phyloP scores from a whole-genome alignment of 768 basidiomycete genomes.

The Boletus rex-veris region DNA sequence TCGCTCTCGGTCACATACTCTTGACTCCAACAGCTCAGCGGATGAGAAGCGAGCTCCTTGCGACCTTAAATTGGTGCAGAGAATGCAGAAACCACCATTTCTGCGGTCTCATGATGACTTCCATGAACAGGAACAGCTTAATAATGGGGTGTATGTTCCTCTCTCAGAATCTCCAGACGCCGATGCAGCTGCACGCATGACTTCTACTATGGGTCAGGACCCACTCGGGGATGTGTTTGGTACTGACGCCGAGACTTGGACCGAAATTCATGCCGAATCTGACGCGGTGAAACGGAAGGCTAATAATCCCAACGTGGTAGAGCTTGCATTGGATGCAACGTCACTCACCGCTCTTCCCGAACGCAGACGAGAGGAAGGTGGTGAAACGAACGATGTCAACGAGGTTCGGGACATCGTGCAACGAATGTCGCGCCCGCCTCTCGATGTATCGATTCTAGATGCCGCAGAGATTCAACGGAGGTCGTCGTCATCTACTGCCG shows the following conservation, averaged over 20 bases:
- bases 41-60: conserved; percentile 40
- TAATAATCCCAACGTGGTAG: conserved; percentile 43
- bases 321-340: conserved; percentile 49
- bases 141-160: conserved; percentile 24
- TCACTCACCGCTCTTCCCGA: conserved; percentile 31
- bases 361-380: conserved; percentile 24
- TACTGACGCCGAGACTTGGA: conserved; percentile 62
- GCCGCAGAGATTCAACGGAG: conserved; percentile 34
- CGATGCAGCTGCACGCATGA: conserved; percentile 39
- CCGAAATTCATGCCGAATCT: conserved; percentile 44
- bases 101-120: conserved; percentile 24
- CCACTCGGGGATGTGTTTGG: conserved; percentile 63
- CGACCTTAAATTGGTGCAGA: conserved; percentile 49
- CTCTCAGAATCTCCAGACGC: conserved; percentile 27
- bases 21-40: conserved; percentile 20
- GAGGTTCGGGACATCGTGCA: conserved; percentile 36
- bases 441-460: conserved; percentile 39
- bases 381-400: conserved; percentile 32
- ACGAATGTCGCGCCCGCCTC: conserved; percentile 38
- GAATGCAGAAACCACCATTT: conserved; percentile 41
- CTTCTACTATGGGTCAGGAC: conserved; percentile 38
- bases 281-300: conserved; percentile 24
- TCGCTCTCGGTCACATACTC: conserved; percentile 19
- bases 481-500: conserved; percentile 35
- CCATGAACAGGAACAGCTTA: conserved; percentile 29